Conservation (phyloP, 345 rosid species). For the Pistacia atlantica region DNA sequence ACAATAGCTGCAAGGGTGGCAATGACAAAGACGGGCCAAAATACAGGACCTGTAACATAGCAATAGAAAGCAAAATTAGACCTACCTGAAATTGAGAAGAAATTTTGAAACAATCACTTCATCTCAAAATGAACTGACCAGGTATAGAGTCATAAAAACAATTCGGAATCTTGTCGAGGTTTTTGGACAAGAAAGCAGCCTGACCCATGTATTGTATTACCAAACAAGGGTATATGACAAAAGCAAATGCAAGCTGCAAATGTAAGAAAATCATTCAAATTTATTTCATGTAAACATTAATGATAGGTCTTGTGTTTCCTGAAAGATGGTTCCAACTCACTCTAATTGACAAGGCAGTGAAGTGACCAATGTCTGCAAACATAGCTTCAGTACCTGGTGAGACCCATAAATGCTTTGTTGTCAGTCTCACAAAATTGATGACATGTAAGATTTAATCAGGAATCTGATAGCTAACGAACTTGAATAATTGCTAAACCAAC, state of each 20-base stretch:
- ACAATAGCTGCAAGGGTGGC: constrained; percentile 93
- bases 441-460: background rate
- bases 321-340: constrained; percentile 36
- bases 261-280: constrained; percentile 25
- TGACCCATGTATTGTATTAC: constrained; percentile 98
- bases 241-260: constrained; percentile 78
- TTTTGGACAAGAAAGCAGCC: constrained; percentile 88
- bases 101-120: constrained; percentile 6
- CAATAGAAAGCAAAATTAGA: constrained; percentile 25
- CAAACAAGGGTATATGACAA: constrained; percentile 85
- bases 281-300: constrained; percentile 7
- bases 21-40: constrained; percentile 89
- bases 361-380: constrained; percentile 97
- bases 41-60: constrained; percentile 58
- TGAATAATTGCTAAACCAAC: background rate
- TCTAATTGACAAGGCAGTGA: constrained; percentile 80
- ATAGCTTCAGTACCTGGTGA: constrained; percentile 93
- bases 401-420: constrained; percentile 25
- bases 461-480: background rate
- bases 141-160: constrained; percentile 84
- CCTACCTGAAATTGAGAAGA: constrained; percentile 7
- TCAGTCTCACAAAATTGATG: background rate
- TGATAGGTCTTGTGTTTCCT: background rate
- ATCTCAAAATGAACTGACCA: constrained; percentile 43
- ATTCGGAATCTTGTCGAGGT: constrained; percentile 42